Evolutionary conservation across 1,139 yeast species (phyloP).

Genomic region (Yamadazyma taylorii): DNA sequence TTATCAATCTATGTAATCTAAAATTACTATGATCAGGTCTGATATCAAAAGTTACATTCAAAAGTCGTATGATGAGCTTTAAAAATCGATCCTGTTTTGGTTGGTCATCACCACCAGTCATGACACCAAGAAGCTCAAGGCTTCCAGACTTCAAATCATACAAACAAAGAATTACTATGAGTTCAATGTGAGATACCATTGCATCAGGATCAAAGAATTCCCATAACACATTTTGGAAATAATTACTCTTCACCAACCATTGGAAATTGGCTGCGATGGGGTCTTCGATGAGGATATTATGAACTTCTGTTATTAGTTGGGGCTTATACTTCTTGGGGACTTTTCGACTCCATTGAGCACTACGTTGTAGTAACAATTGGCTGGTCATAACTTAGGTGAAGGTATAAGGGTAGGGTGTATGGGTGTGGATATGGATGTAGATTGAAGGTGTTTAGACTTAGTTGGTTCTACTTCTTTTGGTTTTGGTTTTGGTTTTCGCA

Average conservation of each 20-base stretch:
- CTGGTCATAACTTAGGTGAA: too few relatives aligned
- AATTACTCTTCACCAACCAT: constrained; percentile 21
- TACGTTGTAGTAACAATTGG: constrained; percentile 1
- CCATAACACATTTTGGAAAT: constrained; percentile 37
- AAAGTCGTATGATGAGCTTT: constrained; percentile 10
- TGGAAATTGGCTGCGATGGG: constrained; percentile 12
- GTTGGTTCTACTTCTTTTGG: too few relatives aligned
- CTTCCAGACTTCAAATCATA: constrained; percentile 9
- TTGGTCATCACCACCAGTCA: constrained; percentile 5
- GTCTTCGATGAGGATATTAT: constrained; percentile 12
- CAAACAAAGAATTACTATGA: constrained; percentile 23
- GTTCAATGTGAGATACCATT: constrained; percentile 38
- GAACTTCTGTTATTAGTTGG: constrained; percentile 23
- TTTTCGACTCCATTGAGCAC: constrained; percentile 4
- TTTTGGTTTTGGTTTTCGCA: too few relatives aligned
- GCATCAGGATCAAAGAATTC: constrained; percentile 36
- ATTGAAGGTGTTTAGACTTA: too few relatives aligned
- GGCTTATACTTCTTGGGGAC: constrained; percentile 11
- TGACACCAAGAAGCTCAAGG: constrained; percentile 2
- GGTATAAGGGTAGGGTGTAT: too few relatives aligned
- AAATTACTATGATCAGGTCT: constrained; percentile 9
- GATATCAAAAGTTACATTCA: constrained; percentile 13
- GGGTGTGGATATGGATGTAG: too few relatives aligned
- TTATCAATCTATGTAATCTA: constrained; percentile 10
- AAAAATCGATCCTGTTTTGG: too few relatives aligned